Percentiles rank a stretch among this genome's conserved stretches.
Conservation (phyloP, 352 stramenopile genomes). For the Phytopythium sindhum region DNA sequence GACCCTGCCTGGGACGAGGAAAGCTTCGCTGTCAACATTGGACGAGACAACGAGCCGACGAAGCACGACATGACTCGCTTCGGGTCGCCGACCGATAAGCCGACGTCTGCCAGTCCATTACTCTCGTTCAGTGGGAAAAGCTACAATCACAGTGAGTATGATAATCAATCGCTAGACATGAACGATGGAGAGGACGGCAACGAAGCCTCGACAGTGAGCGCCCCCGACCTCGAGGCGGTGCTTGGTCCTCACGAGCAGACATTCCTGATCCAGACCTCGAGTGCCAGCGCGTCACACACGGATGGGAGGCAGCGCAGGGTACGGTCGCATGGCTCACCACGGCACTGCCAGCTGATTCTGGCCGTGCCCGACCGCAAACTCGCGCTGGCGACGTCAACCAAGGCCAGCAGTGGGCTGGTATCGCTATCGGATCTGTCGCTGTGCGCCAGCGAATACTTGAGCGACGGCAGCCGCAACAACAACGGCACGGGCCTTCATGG, state of each 20-base stretch:
- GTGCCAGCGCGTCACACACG: neutral
- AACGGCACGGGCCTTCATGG: neutral
- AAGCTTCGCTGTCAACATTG: neutral
- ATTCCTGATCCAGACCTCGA: conserved; percentile 17
- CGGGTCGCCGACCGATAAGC: neutral
- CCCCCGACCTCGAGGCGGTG: conserved; percentile 16
- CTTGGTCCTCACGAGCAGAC: conserved; percentile 12
- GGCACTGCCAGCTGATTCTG: conserved; percentile 26
- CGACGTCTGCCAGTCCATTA: neutral
- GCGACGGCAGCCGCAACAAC: neutral
- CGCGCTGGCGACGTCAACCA: conserved; percentile 9
- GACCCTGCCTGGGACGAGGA: neutral
- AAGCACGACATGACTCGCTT: neutral
- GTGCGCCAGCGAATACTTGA: neutral
- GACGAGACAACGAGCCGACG: neutral
- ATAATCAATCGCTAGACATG: neutral
- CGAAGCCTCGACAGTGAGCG: conserved; percentile 7
- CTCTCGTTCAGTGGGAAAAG: neutral
- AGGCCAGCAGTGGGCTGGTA: conserved; percentile 9
- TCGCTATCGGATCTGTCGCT: neutral
- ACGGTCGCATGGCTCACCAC: neutral
- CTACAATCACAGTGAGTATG: neutral
- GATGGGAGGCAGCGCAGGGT: neutral
- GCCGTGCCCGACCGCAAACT: conserved; percentile 26
- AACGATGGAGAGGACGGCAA: neutral